Percentiles rank a stretch among this genome's conserved stretches.
Conservation (phyloP, 2,329 filamentous ascomycete species). For the Paradendryphiella salina region DNA sequence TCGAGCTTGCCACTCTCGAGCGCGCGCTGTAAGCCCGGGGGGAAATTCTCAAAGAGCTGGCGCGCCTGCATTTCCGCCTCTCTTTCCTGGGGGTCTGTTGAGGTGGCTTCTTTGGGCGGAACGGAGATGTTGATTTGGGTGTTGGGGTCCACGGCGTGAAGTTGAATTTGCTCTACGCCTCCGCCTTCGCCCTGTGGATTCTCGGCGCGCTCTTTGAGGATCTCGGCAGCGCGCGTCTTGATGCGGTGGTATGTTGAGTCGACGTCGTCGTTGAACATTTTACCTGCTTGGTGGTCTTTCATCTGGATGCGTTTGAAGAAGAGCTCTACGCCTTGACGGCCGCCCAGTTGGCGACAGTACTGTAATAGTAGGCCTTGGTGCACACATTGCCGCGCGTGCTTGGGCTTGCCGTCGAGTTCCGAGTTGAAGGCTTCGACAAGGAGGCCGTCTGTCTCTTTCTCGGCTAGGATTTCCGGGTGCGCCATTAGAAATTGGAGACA, state of each 20-base stretch:
- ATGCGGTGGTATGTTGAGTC: constrained; percentile 85
- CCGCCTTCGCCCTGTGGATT: constrained; percentile 55
- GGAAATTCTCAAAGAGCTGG: constrained; percentile 80
- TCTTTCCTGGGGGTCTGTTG: constrained; percentile 58
- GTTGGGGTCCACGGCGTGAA: constrained; percentile 91
- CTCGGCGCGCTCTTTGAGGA: constrained; percentile 61
- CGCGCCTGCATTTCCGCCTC: constrained; percentile 63
- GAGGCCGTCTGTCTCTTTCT: constrained; percentile 87
- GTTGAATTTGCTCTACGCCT: constrained; percentile 92
- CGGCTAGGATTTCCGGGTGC: constrained; percentile 76
- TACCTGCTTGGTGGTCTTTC: constrained; percentile 83
- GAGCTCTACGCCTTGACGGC: constrained; percentile 81
- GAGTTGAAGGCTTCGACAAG: constrained; percentile 90
- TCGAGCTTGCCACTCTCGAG: constrained; percentile 88
- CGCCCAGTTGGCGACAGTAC: constrained; percentile 90
- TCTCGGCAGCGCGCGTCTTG: constrained; percentile 72
- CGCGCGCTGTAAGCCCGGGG: constrained; percentile 77
- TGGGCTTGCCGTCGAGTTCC: constrained; percentile 73
- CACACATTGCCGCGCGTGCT: constrained; percentile 82
- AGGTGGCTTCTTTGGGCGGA: constrained; percentile 61
- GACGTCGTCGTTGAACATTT: constrained; percentile 91
- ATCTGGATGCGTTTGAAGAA: constrained; percentile 98
- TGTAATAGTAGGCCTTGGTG: constrained; percentile 92
- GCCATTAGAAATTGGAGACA: constrained; percentile 76
- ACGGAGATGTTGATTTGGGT: constrained; percentile 89